phyloP scores from a whole-genome alignment of 2,329 filamentous ascomycete genomes.

The Trichoderma sp. region DNA sequence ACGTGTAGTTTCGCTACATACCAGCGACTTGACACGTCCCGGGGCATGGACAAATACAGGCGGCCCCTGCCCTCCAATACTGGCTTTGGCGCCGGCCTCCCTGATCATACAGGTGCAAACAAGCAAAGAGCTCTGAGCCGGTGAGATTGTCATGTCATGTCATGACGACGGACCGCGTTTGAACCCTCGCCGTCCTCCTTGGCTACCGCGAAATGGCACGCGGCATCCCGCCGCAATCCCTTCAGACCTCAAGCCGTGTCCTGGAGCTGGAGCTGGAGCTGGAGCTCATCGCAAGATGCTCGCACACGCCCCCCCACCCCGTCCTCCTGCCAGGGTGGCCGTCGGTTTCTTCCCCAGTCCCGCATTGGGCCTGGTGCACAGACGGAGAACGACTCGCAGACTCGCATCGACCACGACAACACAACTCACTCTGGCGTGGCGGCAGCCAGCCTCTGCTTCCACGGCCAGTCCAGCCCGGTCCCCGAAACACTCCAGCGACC shows the following conservation, averaged over 20 bases:
- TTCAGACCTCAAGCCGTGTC: neutral
- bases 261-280: constrained; percentile 16
- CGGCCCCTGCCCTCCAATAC: neutral
- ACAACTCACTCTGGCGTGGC: constrained; percentile 18
- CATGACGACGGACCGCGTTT: constrained; percentile 11
- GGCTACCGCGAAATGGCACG: constrained; percentile 23
- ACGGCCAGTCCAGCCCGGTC: constrained; percentile 10
- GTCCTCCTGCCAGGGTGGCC: neutral
- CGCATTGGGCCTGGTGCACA: constrained; percentile 17
- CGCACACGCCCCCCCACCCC: neutral
- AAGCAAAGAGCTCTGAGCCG: constrained; percentile 13
- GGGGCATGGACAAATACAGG: neutral
- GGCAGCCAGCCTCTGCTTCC: constrained; percentile 20
- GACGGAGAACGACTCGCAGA: constrained; percentile 25
- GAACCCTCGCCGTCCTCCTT: constrained; percentile 12
- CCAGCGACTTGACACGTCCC: neutral
- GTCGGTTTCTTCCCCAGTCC: constrained; percentile 23
- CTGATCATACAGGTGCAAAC: neutral
- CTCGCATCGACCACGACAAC: constrained; percentile 20
- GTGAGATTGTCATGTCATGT: constrained; percentile 21
- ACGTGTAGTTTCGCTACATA: neutral
- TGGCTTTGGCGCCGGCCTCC: constrained; percentile 6
- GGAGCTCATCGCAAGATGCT: constrained; percentile 7
- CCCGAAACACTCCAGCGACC: constrained; percentile 19
- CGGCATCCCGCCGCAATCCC: constrained; percentile 24